Percentiles rank a stretch among this genome's conserved stretches.
Evolutionary conservation across 805 yeast species (phyloP).

Genomic region (Kluyveromyces wickerhamii): DNA sequence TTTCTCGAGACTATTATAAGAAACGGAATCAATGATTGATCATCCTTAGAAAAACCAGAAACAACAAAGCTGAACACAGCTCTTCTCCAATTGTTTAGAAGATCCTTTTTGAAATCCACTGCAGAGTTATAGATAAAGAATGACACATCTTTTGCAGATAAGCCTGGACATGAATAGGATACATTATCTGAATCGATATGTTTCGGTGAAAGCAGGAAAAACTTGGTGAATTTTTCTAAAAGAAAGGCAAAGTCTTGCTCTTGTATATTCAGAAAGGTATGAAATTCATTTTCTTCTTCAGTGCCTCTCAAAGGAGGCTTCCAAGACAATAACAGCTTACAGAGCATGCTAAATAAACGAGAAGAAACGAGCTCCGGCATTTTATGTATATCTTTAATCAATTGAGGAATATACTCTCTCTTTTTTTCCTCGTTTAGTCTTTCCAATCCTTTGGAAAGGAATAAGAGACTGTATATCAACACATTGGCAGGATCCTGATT

Average conservation of each 20-base stretch:
- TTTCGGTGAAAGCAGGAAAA: conserved; percentile 50
- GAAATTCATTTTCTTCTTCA: conserved; percentile 33
- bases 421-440: conserved; percentile 37
- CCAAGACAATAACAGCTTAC: conserved; percentile 46
- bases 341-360: conserved; percentile 51
- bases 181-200: conserved; percentile 27
- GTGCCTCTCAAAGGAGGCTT: conserved; percentile 41
- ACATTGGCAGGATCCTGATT: conserved; percentile 43
- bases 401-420: conserved; percentile 37
- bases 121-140: conserved; percentile 69
- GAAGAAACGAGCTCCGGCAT: conserved; percentile 38
- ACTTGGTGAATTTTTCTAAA: conserved; percentile 40
- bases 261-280: conserved; percentile 32
- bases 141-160: conserved; percentile 45
- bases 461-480: conserved; percentile 53
- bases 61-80: conserved; percentile 31
- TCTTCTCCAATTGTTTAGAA: conserved; percentile 35
- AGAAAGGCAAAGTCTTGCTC: conserved; percentile 33
- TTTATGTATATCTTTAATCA: conserved; percentile 39
- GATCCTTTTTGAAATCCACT: conserved; percentile 43
- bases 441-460: conserved; percentile 61
- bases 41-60: conserved; percentile 35
- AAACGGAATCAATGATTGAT: conserved; percentile 36
- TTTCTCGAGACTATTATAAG: conserved; percentile 60
- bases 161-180: conserved; percentile 52